Evolutionary conservation across 2,329 filamentous ascomycete species (phyloP), one percentile per base, ranked within the genome.

Genomic region (Penicillium sp.): DNA sequence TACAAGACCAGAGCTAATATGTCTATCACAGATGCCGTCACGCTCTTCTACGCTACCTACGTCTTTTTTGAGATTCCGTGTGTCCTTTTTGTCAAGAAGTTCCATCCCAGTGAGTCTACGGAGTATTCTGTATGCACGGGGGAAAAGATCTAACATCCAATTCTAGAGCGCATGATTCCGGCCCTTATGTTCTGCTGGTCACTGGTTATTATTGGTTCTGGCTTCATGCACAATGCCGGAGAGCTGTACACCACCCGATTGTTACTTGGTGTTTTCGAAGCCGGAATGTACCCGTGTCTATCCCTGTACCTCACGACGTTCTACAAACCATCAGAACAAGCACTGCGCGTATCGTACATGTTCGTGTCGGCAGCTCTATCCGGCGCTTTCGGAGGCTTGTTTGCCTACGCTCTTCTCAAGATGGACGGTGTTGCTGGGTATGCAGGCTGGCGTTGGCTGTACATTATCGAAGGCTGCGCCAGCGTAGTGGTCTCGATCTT

Each of bases 31-130:
- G 26, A 30, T 30, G 26, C 26, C 74, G 69, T 75, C 24, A 70
- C 70, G 1, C 67, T 79, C 35, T 77, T 78, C 59, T 78, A 76
- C 59, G 73, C 68, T 4, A 75, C 72, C 8, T 76, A 77, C 47
- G 72, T 77, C 11, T 61, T 67, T 16, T 74, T 76, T 55, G 77
- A 79, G 46, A 71, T 70, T 2, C 75, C 74, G 0, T 71, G 68
- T 23, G 69, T 72, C 3, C 62, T 78, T 43, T 60, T 75, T 1
- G 64, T 77, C 47, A 77, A 77, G 62, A 74, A 70, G 47, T 46
- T 71, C 40, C 68, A 64, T 3, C 69, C 38, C 23, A 33, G 47
- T 38, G 9, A 2, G 30, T 30, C 26, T 5, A 30, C 26, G 5
- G 5, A 30, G 26, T n/a, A 30, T 35, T 1, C 9, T 6, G 18